Conservation (phyloP, 345 rosid species). For the Dovyalis caffra region DNA sequence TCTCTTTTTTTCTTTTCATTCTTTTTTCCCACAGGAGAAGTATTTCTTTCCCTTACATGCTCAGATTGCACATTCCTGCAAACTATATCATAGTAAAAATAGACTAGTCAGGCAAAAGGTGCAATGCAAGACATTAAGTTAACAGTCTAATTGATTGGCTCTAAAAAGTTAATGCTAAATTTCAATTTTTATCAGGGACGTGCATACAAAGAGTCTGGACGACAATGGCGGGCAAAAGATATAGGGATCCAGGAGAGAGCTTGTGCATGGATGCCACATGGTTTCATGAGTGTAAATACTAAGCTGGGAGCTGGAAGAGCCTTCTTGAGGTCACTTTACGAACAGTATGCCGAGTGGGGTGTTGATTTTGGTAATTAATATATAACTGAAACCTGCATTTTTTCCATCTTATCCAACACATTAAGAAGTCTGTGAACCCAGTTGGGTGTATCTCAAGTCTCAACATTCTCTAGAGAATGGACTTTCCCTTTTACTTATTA, state of each 20-base stretch:
- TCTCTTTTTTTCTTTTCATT: background rate
- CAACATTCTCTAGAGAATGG: background rate
- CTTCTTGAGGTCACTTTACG: constrained; percentile 79
- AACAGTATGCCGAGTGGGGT: constrained; percentile 89
- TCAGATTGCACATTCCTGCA: background rate
- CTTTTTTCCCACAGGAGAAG: too few relatives aligned
- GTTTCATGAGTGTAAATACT: constrained; percentile 88
- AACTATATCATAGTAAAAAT: background rate
- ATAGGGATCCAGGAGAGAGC: constrained; percentile 79
- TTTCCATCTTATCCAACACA: background rate
- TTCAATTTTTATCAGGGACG: constrained; percentile 47
- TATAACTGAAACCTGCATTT: background rate
- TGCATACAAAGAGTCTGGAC: constrained; percentile 56
- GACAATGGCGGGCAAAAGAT: constrained; percentile 70
- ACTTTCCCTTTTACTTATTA: background rate
- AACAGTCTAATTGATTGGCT: background rate
- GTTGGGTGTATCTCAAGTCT: background rate
- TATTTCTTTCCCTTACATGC: background rate
- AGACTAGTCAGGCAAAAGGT: background rate
- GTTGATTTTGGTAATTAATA: constrained; percentile 76
- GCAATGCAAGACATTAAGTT: background rate
- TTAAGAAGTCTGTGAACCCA: background rate
- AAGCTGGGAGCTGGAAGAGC: constrained; percentile 75
- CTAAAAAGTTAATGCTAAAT: background rate
- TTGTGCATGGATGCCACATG: constrained; percentile 89